Conservation (phyloP, 1,284 basidiomycete genomes). For the Melampsora americana region DNA sequence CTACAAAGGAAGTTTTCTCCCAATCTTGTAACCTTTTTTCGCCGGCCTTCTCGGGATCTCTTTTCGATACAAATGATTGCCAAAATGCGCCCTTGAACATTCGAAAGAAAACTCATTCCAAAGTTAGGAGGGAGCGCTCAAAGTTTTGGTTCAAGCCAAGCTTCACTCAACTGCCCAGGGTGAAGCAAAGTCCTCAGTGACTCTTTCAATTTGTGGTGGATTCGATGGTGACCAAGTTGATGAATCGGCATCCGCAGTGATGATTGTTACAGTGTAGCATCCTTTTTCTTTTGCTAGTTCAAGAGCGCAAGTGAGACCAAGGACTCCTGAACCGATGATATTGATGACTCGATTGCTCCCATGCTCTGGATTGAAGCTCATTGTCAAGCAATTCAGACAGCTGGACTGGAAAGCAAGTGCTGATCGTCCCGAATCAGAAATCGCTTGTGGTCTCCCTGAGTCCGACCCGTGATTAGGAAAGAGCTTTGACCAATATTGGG, state of each 20-base stretch:
- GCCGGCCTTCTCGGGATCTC: neutral
- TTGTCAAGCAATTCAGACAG: no score
- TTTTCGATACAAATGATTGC: constrained; percentile 9
- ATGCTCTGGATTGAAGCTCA: neutral
- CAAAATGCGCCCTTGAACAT: constrained; percentile 22
- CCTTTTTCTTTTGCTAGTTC: constrained; percentile 21
- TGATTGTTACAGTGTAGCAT: constrained; percentile 7
- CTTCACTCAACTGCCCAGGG: constrained; percentile 26
- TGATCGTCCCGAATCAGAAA: no score
- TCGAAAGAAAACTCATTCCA: no score
- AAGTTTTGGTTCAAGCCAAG: no score
- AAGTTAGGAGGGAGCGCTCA: neutral
- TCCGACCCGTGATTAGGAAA: no score
- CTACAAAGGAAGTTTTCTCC: constrained; percentile 23
- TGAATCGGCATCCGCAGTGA: constrained; percentile 16
- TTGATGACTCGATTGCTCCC: neutral
- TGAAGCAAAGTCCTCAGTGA: constrained; percentile 23
- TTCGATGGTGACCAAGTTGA: neutral
- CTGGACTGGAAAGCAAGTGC: no score
- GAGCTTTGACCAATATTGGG: no score
- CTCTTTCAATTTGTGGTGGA: neutral
- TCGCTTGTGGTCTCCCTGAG: no score
- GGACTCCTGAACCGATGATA: constrained; percentile 29
- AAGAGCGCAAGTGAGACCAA: constrained; percentile 30
- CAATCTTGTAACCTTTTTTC: constrained; percentile 9